Percentiles rank a stretch among this genome's conserved stretches.
Conservation (phyloP, 345 rosid species). For the Carallia pectinifolia region DNA sequence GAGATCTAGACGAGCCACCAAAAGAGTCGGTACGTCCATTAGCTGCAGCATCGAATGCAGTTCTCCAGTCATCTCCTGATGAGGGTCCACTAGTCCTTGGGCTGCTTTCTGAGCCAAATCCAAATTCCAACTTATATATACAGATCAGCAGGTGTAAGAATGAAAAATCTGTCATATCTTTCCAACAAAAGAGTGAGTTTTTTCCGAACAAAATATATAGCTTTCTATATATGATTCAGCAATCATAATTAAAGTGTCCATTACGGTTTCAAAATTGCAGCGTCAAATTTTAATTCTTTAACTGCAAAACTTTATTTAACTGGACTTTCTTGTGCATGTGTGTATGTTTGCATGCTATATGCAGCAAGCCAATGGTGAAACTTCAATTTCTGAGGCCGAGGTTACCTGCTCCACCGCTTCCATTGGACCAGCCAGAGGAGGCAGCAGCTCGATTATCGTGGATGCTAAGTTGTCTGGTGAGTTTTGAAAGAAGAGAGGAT, state of each 20-base stretch:
- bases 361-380: neutral
- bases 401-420: conserved; percentile 49
- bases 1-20: conserved; percentile 40
- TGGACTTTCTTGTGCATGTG: neutral
- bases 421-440: conserved; percentile 68
- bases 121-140: neutral
- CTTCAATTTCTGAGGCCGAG: neutral
- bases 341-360: neutral
- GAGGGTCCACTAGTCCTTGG: conserved; percentile 56
- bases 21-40: conserved; percentile 45
- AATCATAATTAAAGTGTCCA: no score
- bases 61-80: conserved; percentile 91
- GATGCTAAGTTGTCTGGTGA: conserved; percentile 75
- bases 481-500: conserved; percentile 76
- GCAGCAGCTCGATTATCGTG: conserved; percentile 95
- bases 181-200: no score
- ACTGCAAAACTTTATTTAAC: no score
- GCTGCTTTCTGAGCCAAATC: conserved; percentile 64
- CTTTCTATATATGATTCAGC: no score
- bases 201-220: no score
- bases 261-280: no score
- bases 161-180: no score
- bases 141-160: no score
- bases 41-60: conserved; percentile 88
- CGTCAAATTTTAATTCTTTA: no score